phyloP scores from a whole-genome alignment of 2,329 filamentous ascomycete genomes.

The Claviceps humidiphila region DNA sequence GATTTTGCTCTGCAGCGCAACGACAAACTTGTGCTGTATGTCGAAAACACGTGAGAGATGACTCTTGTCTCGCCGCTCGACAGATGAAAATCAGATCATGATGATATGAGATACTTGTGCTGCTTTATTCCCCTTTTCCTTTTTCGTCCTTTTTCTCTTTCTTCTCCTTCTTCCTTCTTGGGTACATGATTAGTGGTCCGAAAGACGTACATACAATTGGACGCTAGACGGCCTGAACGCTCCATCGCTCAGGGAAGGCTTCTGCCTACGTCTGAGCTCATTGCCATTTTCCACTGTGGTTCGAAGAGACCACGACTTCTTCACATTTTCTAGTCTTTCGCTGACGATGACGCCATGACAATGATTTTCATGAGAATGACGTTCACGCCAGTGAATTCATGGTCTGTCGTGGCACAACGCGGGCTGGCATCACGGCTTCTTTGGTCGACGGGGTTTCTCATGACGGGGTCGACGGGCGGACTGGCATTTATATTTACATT shows the following conservation, averaged over 20 bases:
- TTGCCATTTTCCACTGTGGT: neutral
- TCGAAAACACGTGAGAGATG: slow-evolving; percentile 36
- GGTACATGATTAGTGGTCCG: slow-evolving; percentile 16
- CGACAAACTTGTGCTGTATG: slow-evolving; percentile 72
- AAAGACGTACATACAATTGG: slow-evolving; percentile 10
- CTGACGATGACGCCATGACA: too few species aligned
- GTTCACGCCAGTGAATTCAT: neutral
- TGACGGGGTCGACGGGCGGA: neutral
- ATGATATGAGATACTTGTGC: neutral
- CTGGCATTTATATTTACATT: slow-evolving; percentile 1
- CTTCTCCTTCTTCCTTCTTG: slow-evolving; percentile 4
- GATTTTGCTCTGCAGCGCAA: slow-evolving; percentile 70
- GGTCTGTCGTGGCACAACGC: neutral
- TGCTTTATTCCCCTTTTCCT: neutral
- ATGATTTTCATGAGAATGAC: too few species aligned
- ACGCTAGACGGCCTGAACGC: slow-evolving; percentile 13
- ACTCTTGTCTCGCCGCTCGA: neutral
- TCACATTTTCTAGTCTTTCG: neutral
- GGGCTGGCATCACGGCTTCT: neutral
- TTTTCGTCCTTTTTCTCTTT: neutral
- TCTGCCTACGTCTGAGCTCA: neutral
- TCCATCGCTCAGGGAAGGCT: neutral
- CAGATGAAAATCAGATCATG: neutral
- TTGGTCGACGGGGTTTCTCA: neutral
- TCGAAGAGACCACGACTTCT: neutral